Evolutionary conservation across 169 alveolate genomes (phyloP).

Genomic region (Plasmodium gaboni): DNA sequence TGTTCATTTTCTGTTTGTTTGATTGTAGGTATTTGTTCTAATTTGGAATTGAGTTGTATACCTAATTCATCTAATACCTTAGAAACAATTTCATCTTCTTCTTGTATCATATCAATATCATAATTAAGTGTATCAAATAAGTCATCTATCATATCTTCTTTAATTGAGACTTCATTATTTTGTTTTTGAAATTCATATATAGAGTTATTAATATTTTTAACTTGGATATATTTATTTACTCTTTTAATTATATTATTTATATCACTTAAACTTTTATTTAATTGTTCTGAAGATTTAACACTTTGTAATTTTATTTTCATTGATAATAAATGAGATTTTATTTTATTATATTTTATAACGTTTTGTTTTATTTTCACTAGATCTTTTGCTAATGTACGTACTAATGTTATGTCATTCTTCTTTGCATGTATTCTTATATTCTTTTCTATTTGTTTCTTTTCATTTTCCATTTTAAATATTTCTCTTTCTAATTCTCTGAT

Average conservation of each 20-base stretch:
- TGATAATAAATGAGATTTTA: slow-evolving; percentile 57
- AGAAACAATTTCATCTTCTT: slow-evolving; percentile 46
- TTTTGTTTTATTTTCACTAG: slow-evolving; percentile 34
- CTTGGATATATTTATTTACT: slow-evolving; percentile 33
- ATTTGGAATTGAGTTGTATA: slow-evolving; percentile 25
- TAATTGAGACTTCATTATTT: slow-evolving; percentile 35
- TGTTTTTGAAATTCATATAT: slow-evolving; percentile 45
- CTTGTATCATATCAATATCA: slow-evolving; percentile 45
- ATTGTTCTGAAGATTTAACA: slow-evolving; percentile 70
- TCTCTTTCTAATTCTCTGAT: slow-evolving; percentile 56
- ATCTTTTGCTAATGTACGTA: slow-evolving; percentile 49
- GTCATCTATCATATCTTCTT: slow-evolving; percentile 64
- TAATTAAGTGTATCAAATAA: slow-evolving; percentile 44
- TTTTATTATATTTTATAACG: slow-evolving; percentile 30
- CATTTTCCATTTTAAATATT: slow-evolving; percentile 43
- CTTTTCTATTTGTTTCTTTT: slow-evolving; percentile 42
- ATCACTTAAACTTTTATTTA: slow-evolving; percentile 31
- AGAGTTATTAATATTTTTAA: slow-evolving; percentile 31
- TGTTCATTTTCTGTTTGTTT: slow-evolving; percentile 1
- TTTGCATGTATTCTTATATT: slow-evolving; percentile 32
- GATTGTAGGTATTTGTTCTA: slow-evolving; percentile 30
- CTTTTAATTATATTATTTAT: slow-evolving; percentile 29
- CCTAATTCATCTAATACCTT: slow-evolving; percentile 54
- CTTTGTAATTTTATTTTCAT: slow-evolving; percentile 63
- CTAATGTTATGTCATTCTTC: slow-evolving; percentile 15